Evolutionary conservation across 306 rosid genomes (phyloP), one percentile per base, ranked within the genome.

Genomic region (Carpinus fangiana): DNA sequence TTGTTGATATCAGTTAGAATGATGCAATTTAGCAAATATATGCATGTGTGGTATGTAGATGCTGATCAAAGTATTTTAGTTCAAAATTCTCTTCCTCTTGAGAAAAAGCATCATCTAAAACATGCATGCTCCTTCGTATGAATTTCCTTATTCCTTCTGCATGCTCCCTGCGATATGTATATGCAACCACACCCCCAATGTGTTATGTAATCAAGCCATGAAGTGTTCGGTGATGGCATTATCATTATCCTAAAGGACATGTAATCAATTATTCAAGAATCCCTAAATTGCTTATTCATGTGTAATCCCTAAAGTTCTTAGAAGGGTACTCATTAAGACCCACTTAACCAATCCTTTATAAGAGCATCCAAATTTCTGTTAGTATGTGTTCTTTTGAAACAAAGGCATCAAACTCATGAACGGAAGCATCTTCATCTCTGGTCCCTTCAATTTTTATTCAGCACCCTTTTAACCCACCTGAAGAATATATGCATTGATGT

Each of bases 41-140:
- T n/a, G 31, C 47, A 64, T 64, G 46, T 11, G 8, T 73, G 76
- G 41, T 75, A 75, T 61, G 62, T 56, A 62, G 80, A 50, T 62
- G 78, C 23, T 80, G 76, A 48, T 72, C 45, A 72, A 72, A 51
- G 77, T 77, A 72, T 62, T 67, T 55, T 53, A 10, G 48, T 59
- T 71, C 20, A 76, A 50, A 73, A 57, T 38, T 67, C 64, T 45
- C 73, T 31, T 83, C 61, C 28, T 45, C 65, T 73, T 79, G 64
- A 69, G 74, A 66, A 73, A 66, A 76, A 62, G 56, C 71, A 73
- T 73, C 60, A 57, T 17, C 45, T 53, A 75, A 55, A 38, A 66
- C 26, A 3, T 17, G 14, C 4, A 26, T 47, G 54, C 61, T 73
- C 75, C 34, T 68, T 73, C 70, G 6, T 12, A 70, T 31, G 28